Base-by-base conservation (phyloP, 129 eudicot genomes). In the Rutidosis leptorrhynchoides region DNA sequence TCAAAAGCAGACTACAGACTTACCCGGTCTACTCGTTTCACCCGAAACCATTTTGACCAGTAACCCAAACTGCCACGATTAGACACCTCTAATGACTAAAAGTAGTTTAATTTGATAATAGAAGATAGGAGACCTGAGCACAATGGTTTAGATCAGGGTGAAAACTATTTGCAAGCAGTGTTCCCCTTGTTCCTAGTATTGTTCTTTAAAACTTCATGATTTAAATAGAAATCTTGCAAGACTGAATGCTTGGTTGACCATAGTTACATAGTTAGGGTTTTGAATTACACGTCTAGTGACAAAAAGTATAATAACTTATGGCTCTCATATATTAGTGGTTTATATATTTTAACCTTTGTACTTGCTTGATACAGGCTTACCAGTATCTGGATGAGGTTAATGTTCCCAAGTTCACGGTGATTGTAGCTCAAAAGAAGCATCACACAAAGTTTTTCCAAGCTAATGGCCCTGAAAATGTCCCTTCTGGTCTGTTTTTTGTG, bases 351-450 rank as follows among this genome's bases (percentile, higher is more conserved):
- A 20, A 23, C 20, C 24, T 25, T 17, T 3, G 6, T 64, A 2
- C 35, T 45, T 64, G 56, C 15, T 43, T 64, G 22, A 20, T 66
- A 45, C 86, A 93, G 99, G 96, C 99, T 68, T 86, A 85, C 72
- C 81, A 76, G 70, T 71, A 71, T 65, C 95, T 93, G 78, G 95
- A 91, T 54, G 99, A 80, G 79, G 74, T 65, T 51, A 79, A 89
- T 28, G 68, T 79, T 80, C 99, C 99, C 26, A 89, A 89, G 64
- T 88, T 93, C 82, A 93, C 96, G 3, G 82, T 93, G 73, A 83
- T 93, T 60, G 87, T 93, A 62, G 99, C 95, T 37, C 99, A 93
- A 64, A 93, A 93, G 81, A 88, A 82, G 64, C 96, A 93, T 70
- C 86, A 84, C 63, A 88, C 95, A 2, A 85, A 80, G 69, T 58